Evolutionary conservation across 106 monocot genomes (phyloP).

Genomic region (Amphibolis antarctica): DNA sequence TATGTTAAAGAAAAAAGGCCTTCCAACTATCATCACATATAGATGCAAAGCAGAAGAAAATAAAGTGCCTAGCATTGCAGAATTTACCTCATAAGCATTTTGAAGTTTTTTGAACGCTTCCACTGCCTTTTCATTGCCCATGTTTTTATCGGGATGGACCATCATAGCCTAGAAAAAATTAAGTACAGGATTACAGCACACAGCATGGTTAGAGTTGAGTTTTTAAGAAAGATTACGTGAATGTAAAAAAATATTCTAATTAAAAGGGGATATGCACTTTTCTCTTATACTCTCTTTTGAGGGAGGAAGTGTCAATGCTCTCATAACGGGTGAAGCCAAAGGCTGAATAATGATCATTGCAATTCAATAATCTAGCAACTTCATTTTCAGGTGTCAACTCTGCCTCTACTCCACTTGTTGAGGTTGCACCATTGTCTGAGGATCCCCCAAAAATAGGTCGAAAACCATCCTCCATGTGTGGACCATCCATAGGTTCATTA

Average conservation of each 20-base stretch:
- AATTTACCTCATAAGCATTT: slow-evolving; percentile 91
- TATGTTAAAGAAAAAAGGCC: not conserved
- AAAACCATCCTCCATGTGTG: slow-evolving; percentile 25
- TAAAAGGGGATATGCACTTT: slow-evolving; percentile 36
- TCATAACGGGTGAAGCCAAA: slow-evolving; percentile 71
- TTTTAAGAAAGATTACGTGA: not conserved
- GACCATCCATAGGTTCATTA: slow-evolving; percentile 22
- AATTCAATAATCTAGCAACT: slow-evolving; percentile 71
- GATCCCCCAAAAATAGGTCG: slow-evolving; percentile 22
- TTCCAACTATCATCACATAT: not conserved
- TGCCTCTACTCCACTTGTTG: slow-evolving; percentile 74
- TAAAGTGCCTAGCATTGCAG: not conserved
- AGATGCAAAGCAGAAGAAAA: not conserved
- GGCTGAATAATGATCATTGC: slow-evolving; percentile 85
- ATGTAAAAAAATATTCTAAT: not conserved
- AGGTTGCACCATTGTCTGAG: slow-evolving; percentile 40
- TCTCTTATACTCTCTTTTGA: slow-evolving; percentile 86
- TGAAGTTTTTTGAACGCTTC: slow-evolving; percentile 99
- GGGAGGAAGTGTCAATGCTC: slow-evolving; percentile 51
- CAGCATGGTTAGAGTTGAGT: not conserved
- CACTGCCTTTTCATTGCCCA: slow-evolving; percentile 90
- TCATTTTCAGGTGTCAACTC: slow-evolving; percentile 90
- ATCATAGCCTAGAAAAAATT: slow-evolving; percentile 71
- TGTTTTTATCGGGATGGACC: slow-evolving; percentile 95
- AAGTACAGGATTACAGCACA: not conserved